A percentile compares a stretch with the other conserved stretches of the same genome.
Evolutionary conservation across 2,329 filamentous ascomycete species (phyloP).

Genomic region (Arthrinium puccinioides): DNA sequence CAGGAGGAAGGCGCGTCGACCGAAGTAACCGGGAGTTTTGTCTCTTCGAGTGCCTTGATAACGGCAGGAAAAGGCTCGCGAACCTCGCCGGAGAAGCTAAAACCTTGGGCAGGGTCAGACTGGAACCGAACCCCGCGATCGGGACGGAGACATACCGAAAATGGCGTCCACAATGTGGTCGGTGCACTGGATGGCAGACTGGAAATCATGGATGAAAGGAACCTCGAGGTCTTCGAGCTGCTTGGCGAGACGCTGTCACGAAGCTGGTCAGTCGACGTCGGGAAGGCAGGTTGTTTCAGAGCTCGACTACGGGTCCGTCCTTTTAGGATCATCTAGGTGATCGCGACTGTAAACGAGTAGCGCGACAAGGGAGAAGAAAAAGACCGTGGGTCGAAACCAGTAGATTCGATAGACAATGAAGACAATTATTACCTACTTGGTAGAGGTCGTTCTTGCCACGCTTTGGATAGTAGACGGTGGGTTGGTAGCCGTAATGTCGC

Average conservation of each 20-base stretch:
- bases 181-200: conserved; percentile 53
- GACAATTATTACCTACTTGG: conserved; percentile 58
- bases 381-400: no score
- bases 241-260: conserved; percentile 62
- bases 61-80: conserved; percentile 85
- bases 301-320: no score
- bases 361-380: no score
- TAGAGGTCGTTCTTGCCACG: conserved; percentile 86
- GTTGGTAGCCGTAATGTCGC: conserved; percentile 83
- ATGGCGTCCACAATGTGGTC: conserved; percentile 89
- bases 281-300: background rate
- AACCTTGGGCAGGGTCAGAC: conserved; percentile 44
- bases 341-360: no score
- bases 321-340: no score
- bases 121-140: conserved; percentile 5
- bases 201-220: conserved; percentile 78
- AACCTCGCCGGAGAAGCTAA: conserved; percentile 87
- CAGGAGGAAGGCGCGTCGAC: conserved; percentile 93
- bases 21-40: conserved; percentile 70
- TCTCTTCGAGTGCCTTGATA: conserved; percentile 68
- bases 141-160: conserved; percentile 56
- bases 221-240: conserved; percentile 80
- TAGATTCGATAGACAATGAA: background rate
- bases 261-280: background rate
- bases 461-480: conserved; percentile 89